Conservation (phyloP, 805 yeast genomes). For the Pichia phayaonensis region DNA sequence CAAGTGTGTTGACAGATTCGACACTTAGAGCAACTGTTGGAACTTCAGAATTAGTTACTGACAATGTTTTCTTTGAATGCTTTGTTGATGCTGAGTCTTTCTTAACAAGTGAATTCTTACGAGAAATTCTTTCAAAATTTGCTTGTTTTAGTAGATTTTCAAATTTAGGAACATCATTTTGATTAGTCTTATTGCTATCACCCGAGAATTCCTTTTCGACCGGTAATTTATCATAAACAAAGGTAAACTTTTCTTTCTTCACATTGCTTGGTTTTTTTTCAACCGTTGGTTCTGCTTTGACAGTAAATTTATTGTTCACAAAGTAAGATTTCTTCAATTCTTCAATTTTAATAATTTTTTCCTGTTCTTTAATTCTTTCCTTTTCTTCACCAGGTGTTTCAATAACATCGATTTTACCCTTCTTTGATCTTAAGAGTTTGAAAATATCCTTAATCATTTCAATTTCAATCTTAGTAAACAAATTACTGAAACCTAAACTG, state of each 20-base stretch:
- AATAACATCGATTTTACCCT: conserved; percentile 7
- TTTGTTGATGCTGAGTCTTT: background rate
- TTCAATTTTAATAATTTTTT: background rate
- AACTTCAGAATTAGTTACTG: background rate
- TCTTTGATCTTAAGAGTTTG: conserved; percentile 1
- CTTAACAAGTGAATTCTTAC: background rate
- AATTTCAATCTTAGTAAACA: conserved; percentile 5
- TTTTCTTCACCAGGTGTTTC: background rate
- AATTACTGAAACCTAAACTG: conserved; percentile 1
- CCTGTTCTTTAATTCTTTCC: background rate
- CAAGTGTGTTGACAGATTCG: background rate
- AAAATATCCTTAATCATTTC: conserved; percentile 8
- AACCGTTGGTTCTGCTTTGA: background rate
- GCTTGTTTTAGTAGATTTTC: background rate
- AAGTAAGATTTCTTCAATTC: background rate
- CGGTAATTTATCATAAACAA: background rate
- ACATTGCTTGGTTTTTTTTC: background rate
- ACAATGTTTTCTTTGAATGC: background rate
- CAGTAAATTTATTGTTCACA: too few species aligned
- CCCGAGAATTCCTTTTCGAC: background rate
- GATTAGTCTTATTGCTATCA: background rate
- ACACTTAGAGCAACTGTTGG: background rate
- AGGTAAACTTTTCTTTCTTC: background rate
- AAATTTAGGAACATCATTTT: background rate
- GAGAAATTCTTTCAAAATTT: background rate